These are phyloP conservation scores for Ophiostoma montium DNA, from an alignment of 2,329 filamentous ascomycete species.

Conservation along the genomic window DNA sequence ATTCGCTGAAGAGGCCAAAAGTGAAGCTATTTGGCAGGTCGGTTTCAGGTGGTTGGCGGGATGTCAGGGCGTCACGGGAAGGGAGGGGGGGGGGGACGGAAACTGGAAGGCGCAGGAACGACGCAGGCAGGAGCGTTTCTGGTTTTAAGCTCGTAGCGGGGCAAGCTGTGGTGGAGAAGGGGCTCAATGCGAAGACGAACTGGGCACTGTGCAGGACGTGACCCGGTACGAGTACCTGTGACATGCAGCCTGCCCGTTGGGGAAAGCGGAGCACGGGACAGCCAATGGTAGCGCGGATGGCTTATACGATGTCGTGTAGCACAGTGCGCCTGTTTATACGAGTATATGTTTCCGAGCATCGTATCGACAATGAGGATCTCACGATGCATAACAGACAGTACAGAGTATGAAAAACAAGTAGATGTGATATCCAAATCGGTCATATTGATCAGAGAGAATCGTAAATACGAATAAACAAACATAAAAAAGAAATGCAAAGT, in stretches of 20 bases:
- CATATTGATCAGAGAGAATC: neutral
- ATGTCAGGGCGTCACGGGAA: conserved; percentile 1
- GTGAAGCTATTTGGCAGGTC: conserved; percentile 3
- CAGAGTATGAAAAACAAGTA: neutral
- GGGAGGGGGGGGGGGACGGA: neutral
- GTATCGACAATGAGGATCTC: too few relatives aligned
- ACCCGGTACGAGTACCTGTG: neutral
- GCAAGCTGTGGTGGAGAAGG: conserved; percentile 8
- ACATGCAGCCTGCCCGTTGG: conserved; percentile 1
- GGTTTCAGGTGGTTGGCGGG: conserved; percentile 10
- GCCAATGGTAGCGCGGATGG: neutral
- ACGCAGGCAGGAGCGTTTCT: neutral
- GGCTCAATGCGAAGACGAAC: neutral
- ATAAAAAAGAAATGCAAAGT: neutral
- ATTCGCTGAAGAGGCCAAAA: neutral
- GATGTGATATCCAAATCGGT: too few relatives aligned
- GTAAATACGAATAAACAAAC: neutral
- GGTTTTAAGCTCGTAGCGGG: conserved; percentile 10
- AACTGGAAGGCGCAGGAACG: neutral
- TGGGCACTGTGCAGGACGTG: neutral
- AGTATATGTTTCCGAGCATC: too few relatives aligned
- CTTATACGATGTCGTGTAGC: neutral
- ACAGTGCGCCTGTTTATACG: too few relatives aligned
- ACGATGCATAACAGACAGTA: neutral
- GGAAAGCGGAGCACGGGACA: neutral